Evolutionary conservation across 148 eudicot genomes (phyloP), one percentile per base, ranked within the genome.

Genomic region (Chenopodium suecicum): DNA sequence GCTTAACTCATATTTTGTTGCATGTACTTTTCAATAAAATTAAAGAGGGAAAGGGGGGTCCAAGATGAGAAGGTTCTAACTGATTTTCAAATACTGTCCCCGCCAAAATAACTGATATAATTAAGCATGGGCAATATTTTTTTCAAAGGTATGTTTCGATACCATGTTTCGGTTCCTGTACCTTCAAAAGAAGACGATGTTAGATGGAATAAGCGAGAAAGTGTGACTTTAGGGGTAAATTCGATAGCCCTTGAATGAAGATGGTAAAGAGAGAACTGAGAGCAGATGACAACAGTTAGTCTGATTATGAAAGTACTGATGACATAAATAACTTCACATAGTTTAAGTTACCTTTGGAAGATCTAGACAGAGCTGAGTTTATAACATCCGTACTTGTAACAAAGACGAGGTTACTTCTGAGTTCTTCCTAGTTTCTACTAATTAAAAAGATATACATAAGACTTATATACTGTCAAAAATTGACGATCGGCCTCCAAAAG

Each of bases 31-130:
- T 75, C 64, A 44, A 65, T 65, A 54, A 29, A 25, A 74, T 50
- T 50, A 46, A 56, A 17, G 62, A 56, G 20, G 22, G 22, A 19
- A 44, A 60, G 77, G 37, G 65, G 76, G 77, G 65, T 56, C 64
- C 78, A 58, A 75, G 16, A 7, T 16, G 54, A 50, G 77, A 74
- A 52, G 3, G 11, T 56, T 56, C 47, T 58, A 75, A 75, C 78
- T 31, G 78, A 75, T 75, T 56, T 75, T 75, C 66, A 75, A 75
- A 56, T 19, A 25, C 19, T 73, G 23, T 75, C 46, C 78, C 78
- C 78, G 46, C 78, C 78, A 48, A 48, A 75, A 54, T 52, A 52
- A 27, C 29, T 73, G 60, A 54, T 34, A 34, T 34, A 34, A 56
- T 3, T 56, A 56, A 50, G 32, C 10, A 4, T 46, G 60, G 19